Evolutionary conservation across 2,329 filamentous ascomycete genomes (phyloP), one percentile per base, ranked within the genome.

Genomic region (Arthrobotrys pseudoclavata): DNA sequence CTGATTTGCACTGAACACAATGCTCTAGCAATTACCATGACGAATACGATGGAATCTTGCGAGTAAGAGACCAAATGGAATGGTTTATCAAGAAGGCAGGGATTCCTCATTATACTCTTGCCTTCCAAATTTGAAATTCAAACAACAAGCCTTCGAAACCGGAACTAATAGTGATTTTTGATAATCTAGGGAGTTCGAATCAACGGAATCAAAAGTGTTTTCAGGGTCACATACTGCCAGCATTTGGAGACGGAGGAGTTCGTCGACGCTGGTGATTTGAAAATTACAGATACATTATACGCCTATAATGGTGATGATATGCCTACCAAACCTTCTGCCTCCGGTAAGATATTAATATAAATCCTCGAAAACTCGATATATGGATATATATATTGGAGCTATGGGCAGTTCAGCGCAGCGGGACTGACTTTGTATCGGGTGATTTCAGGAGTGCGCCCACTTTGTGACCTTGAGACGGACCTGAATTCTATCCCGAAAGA

Each of bases 21-120:
- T 6, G 4, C 3, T 31, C 5, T 29, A 29, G 50, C 31, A 55
- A 31, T n/a, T 67, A 67, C 31, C 13, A 24, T 10, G 64, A 68
- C 40, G 37, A 68, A 7, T 68, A 57, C 31, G 64, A 68, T 24
- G 37, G 53, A 22, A 68, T 60, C 22, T 68, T 24, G 45, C 12
- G 64, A 18, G 64, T 53, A 6, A 42, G 34, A 31, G 64, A 68
- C n/a, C 64, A 47, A 12, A 55, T 68, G 64, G 64, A 68, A 2
- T 68, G 64, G 64, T 55, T 68, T 57, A 47, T 68, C 7, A 26
- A 24, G n/a, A 68, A 68, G 50, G 64, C 31, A 42, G 3, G 20
- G 9, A 3, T 9, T 15, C 1, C 31, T 10, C 13, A 20, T 24
- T 7, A n/a, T 42, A 24, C 1, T 40, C 1, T 4, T 26, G 13